Percentiles rank a stretch among this genome's conserved stretches.
These are phyloP conservation scores for Phytopythium helicoides DNA, from an alignment of 352 stramenopile species.

Conservation along the genomic window DNA sequence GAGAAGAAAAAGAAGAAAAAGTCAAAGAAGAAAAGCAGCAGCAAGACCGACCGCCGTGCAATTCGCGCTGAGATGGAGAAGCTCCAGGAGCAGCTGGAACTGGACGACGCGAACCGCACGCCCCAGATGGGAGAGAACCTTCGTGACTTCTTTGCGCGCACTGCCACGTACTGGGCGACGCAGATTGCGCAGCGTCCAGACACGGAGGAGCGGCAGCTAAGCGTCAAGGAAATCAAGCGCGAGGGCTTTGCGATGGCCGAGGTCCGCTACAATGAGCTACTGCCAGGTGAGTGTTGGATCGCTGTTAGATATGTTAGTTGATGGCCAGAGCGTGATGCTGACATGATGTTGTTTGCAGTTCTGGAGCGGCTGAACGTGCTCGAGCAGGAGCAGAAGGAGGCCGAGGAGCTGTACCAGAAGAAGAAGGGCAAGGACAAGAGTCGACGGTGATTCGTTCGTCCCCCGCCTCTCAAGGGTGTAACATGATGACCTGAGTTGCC, in stretches of 20 bases:
- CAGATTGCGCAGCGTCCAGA: slow-evolving; percentile 58
- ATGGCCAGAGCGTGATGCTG: slow-evolving; percentile 4
- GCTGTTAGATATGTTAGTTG: slow-evolving; percentile 3
- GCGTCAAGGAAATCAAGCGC: slow-evolving; percentile 86
- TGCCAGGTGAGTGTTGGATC: slow-evolving; percentile 46
- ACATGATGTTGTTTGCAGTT: slow-evolving; percentile 33
- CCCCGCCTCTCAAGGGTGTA: neutral
- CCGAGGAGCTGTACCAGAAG: slow-evolving; percentile 67
- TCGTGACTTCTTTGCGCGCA: slow-evolving; percentile 87
- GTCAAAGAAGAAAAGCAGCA: slow-evolving; percentile 61
- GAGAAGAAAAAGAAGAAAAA: slow-evolving; percentile 58
- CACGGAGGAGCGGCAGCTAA: slow-evolving; percentile 68
- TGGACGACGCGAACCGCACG: slow-evolving; percentile 68
- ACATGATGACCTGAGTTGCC: no score
- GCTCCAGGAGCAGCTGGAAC: slow-evolving; percentile 70
- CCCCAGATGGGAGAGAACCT: slow-evolving; percentile 83
- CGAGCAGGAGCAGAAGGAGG: slow-evolving; percentile 75
- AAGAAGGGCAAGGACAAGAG: slow-evolving; percentile 82
- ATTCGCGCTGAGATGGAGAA: slow-evolving; percentile 84
- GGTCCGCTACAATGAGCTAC: slow-evolving; percentile 74
- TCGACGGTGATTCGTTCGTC: slow-evolving; percentile 34
- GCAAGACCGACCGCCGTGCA: slow-evolving; percentile 57
- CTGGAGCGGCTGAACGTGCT: slow-evolving; percentile 78
- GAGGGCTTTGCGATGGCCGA: slow-evolving; percentile 76
- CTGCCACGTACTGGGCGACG: slow-evolving; percentile 60